These are phyloP conservation scores for Coniochaeta ligniaria DNA, from an alignment of 2,329 filamentous ascomycete species.

Conservation along the genomic window DNA sequence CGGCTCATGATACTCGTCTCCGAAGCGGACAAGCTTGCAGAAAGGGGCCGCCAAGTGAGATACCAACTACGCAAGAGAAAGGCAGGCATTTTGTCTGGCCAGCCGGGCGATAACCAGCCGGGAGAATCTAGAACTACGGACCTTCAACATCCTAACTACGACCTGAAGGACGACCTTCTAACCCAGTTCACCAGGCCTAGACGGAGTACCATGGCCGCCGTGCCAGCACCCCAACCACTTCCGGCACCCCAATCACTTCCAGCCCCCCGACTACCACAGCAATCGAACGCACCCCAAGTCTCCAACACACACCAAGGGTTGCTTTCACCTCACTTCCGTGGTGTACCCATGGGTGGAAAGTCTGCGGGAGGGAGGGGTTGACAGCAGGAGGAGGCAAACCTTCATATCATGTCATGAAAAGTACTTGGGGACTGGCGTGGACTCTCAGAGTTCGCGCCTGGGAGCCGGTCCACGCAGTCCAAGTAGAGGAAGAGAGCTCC, in stretches of 20 bases:
- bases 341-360: constrained; percentile 73
- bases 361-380: constrained; percentile 63
- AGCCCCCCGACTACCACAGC: too few species aligned
- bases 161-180: constrained; percentile 47
- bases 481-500: constrained; percentile 4
- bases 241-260: too few species aligned
- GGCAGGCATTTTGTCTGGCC: constrained; percentile 61
- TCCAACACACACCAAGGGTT: constrained; percentile 11
- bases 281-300: constrained; percentile 24
- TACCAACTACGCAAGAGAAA: constrained; percentile 43
- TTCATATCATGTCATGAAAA: background rate
- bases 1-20: too few species aligned
- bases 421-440: background rate
- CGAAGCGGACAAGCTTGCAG: too few species aligned
- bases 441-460: constrained; percentile 6
- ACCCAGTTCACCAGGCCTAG: constrained; percentile 39
- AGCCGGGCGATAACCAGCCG: constrained; percentile 32
- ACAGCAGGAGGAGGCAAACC: too few species aligned
- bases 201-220: constrained; percentile 15
- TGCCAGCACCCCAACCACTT: constrained; percentile 14
- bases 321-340: constrained; percentile 21
- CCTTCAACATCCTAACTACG: constrained; percentile 28
- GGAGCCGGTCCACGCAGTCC: constrained; percentile 6
- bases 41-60: too few species aligned
- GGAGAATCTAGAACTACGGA: constrained; percentile 24